These are phyloP conservation scores for Neospora caninum DNA, from an alignment of 169 alveolate genomes.

Conservation along the genomic window DNA sequence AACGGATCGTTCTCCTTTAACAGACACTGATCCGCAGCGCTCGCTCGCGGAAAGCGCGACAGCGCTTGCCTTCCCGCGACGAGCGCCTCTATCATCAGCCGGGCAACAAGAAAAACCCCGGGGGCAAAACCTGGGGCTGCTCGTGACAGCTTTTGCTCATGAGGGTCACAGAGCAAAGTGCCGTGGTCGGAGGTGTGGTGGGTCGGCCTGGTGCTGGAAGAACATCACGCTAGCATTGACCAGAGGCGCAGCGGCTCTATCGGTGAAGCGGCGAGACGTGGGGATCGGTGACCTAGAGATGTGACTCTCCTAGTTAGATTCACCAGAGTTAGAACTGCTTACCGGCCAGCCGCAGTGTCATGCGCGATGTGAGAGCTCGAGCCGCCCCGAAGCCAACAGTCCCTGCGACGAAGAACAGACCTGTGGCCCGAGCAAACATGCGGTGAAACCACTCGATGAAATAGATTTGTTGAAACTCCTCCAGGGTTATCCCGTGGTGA, in stretches of 20 bases:
- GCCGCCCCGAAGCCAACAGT: conserved; percentile 30
- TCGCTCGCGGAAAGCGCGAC: not conserved
- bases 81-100: no score
- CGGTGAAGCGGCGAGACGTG: no score
- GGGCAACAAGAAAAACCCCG: no score
- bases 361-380: conserved; percentile 23
- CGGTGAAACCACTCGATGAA: conserved; percentile 92
- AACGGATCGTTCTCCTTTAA: not conserved
- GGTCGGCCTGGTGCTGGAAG: no score
- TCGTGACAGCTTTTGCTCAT: no score
- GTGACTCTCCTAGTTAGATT: no score
- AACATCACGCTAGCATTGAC: no score
- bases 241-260: no score
- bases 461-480: conserved; percentile 87
- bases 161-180: no score
- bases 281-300: no score
- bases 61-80: not conserved
- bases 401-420: conserved; percentile 83
- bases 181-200: no score
- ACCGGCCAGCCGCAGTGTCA: conserved; percentile 2
- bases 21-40: not conserved
- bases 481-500: conserved; percentile 84
- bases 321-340: not conserved
- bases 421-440: conserved; percentile 87
- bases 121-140: no score